Evolutionary conservation across 108 stramenopile species (phyloP), one percentile per base, ranked within the genome.

Genomic region (Nitzschia palea): DNA sequence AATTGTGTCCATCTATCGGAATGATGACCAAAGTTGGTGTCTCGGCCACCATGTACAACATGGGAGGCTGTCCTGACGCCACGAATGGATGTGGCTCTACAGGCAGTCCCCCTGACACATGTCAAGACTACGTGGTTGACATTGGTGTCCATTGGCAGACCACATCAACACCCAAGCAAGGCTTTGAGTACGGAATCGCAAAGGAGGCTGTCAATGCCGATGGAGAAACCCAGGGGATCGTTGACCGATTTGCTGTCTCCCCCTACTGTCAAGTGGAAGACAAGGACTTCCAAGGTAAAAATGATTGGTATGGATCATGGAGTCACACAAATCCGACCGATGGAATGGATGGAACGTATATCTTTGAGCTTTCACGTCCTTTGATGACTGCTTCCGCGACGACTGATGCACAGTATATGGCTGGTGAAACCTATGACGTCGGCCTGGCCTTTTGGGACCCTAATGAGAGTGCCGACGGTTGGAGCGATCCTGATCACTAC

Each of bases 1-100:
- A 79, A 15, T 8, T 52, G 30, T 74, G 73, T 35, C 60, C 77
- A 20, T 31, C 72, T 10, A 44, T 79, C 14, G 55, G 60, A 12
- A 57, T 53, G 33, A 79, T 79, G 77, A 74, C 74, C 72, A 68
- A 79, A 30, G 67, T 74, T 28, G 77, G 77, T 9, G 29, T 23
- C 14, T 42, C 68, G 2, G 77, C 77, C 6, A 35, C 17, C 3
- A 34, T 67, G 3, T 61, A 50, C 28, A 70, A 70, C 52, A 79
- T 79, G 77, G 77, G 77, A 0, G 58, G 58, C 28, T 79, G 77
- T 40, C 77, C 77, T 18, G 6, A 73, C 34, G 60, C 59, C 25
- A 56, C 44, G 3, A 30, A 22, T 18, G 55, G 23, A 18, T 31
- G 43, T 9, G 53, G 34, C 1, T n/a, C n/a, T n/a, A n/a, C n/a